These are phyloP conservation scores for Brettanomyces custersianus DNA, from an alignment of 805 yeast species.

Conservation along the genomic window DNA sequence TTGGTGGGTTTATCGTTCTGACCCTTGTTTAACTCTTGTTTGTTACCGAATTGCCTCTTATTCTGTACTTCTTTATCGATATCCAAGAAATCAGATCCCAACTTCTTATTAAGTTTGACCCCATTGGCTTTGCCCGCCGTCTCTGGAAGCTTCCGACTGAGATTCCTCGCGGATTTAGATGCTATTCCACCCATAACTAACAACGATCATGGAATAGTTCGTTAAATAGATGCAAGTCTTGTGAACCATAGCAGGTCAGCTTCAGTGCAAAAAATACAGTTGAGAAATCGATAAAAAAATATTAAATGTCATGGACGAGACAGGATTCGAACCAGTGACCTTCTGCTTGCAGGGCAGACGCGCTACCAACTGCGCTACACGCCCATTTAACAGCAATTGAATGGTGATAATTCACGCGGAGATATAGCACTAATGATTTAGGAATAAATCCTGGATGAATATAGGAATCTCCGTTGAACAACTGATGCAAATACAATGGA, in stretches of 20 bases:
- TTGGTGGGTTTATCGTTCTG: neutral
- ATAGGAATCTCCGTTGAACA: too few relatives aligned
- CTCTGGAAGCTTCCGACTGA: conserved; percentile 3
- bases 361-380: conserved; percentile 82
- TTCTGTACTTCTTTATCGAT: neutral
- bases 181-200: conserved; percentile 21
- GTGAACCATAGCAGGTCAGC: too few relatives aligned
- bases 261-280: too few relatives aligned
- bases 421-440: too few relatives aligned
- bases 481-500: too few relatives aligned
- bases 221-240: too few relatives aligned
- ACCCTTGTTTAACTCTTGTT: neutral
- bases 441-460: too few relatives aligned
- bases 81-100: conserved; percentile 6
- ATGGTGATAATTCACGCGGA: too few relatives aligned
- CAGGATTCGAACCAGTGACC: conserved; percentile 76
- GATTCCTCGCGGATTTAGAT: conserved; percentile 11
- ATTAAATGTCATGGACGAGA: conserved; percentile 47
- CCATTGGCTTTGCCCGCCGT: conserved; percentile 4
- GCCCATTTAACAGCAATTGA: conserved; percentile 35
- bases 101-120: conserved; percentile 8
- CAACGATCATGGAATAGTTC: too few relatives aligned
- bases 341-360: conserved; percentile 71
- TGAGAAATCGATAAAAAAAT: neutral
- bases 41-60: neutral